Percentiles rank a stretch among this genome's conserved stretches.
Conservation (phyloP, 2,329 filamentous ascomycete species). For the Aureobasidium sp. region DNA sequence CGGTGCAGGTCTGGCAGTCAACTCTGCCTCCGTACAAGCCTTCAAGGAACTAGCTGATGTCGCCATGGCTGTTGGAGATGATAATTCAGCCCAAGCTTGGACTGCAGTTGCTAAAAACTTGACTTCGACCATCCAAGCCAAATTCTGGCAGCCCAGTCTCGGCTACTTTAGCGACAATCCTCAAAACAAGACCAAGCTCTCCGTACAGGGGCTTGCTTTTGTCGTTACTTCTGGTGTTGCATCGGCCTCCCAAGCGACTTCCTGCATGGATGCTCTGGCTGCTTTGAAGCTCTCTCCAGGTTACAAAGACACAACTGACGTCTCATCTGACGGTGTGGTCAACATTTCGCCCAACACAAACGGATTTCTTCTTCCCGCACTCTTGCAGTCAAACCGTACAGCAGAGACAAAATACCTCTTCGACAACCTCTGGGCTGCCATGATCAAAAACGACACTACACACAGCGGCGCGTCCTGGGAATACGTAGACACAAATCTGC, state of each 20-base stretch:
- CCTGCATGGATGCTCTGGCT: constrained; percentile 27
- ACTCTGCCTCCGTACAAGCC: constrained; percentile 24
- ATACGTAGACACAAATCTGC: constrained; percentile 35
- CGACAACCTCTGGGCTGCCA: constrained; percentile 35
- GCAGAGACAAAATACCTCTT: constrained; percentile 28
- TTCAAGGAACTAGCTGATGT: constrained; percentile 25
- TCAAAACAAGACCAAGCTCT: constrained; percentile 26
- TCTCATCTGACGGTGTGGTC: constrained; percentile 21
- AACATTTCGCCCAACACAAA: constrained; percentile 40
- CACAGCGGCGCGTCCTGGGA: constrained; percentile 41
- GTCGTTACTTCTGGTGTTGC: constrained; percentile 31
- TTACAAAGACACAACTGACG: constrained; percentile 28
- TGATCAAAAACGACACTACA: constrained; percentile 33
- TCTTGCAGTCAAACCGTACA: constrained; percentile 27
- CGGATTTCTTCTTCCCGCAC: constrained; percentile 37
- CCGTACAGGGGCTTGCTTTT: constrained; percentile 30
- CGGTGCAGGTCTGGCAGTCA: constrained; percentile 27
- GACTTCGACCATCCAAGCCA: constrained; percentile 25
- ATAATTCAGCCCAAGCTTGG: constrained; percentile 22
- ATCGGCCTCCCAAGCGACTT: constrained; percentile 26
- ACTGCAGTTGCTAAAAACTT: constrained; percentile 21
- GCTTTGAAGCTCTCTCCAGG: constrained; percentile 30
- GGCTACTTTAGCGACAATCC: constrained; percentile 30
- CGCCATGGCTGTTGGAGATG: constrained; percentile 29
- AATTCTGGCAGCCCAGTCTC: constrained; percentile 29